These are phyloP conservation scores for Climacium dendroides DNA, from an alignment of 225 moss, liverwort and hornwort genomes.

Conservation along the genomic window DNA sequence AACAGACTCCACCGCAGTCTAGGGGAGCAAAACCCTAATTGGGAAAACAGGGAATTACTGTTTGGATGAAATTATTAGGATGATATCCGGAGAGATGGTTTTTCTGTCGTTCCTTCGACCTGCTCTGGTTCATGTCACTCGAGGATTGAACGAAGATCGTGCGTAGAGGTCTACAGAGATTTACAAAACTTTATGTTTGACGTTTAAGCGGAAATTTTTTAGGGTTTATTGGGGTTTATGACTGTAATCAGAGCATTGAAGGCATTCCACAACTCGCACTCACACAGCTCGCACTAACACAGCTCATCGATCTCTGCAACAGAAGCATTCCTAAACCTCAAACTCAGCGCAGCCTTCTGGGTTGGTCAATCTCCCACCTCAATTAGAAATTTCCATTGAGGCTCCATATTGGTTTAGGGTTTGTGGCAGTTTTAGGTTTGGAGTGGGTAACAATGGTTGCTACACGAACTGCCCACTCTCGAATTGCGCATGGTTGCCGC, in stretches of 20 bases:
- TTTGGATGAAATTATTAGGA: neutral
- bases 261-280: too few relatives aligned
- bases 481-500: neutral
- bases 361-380: neutral
- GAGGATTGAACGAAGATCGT: neutral
- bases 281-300: neutral
- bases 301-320: neutral
- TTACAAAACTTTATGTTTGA: neutral
- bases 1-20: too few relatives aligned
- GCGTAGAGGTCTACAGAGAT: neutral
- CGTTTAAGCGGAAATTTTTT: too few relatives aligned
- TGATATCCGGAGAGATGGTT: neutral
- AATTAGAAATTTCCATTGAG: neutral
- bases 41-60: neutral
- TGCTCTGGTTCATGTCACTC: neutral
- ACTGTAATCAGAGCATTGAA: neutral
- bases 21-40: neutral
- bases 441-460: neutral
- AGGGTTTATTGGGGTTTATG: neutral
- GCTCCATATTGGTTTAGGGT: neutral
- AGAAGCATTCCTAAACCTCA: neutral
- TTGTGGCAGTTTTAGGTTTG: neutral
- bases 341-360: neutral
- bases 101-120: neutral
- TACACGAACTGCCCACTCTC: neutral